Evolutionary conservation across 116 monocot species (phyloP), one percentile per base, ranked within the genome.

Genomic region (Iris pallida): DNA sequence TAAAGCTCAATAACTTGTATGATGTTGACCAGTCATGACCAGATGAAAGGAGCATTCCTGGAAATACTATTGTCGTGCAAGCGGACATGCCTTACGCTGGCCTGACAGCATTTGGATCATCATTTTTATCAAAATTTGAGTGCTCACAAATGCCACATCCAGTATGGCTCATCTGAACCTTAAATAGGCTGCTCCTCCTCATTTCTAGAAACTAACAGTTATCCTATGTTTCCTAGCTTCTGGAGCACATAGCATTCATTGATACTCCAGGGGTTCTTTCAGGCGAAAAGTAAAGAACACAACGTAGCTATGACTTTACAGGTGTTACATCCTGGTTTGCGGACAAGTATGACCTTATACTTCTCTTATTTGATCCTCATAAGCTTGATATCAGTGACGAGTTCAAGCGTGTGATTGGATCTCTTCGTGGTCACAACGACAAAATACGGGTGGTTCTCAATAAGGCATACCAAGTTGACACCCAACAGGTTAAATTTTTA

Each of bases 301-400:
- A 90, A 71, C 89, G 93, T 43, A 87, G 90, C 78, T 94, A 94
- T 70, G 87, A 94, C 65, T 94, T 94, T 73, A 94, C 90, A 74
- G 90, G 93, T 69, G 87, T 94, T 42, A 90, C 87, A 8, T 87
- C 93, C 57, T 94, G 93, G 93, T 94, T 94, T 85, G 93, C 93
- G 58, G 82, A 90, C 12, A 94, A 94, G 74, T 94, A 84, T 67
- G 93, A 94, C 46, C 90, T 94, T 55, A 87, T 94, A 69, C 93
- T 93, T 85, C 80, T 93, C 19, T 57, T 93, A 54, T 93, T 93
- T 87, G 93, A 93, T 79, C 93, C 93, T 71, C 84, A 94, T 69
- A 94, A 94, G 67, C 90, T 94, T 43, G 93, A 94, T 69, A 94
- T 94, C 18, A 94, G 93, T 42, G 93, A 94, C 65, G 93, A 94